Percentiles rank a stretch among this genome's conserved stretches.
These are phyloP conservation scores for Suillus luteus DNA, from an alignment of 768 basidiomycete genomes.

Conservation along the genomic window DNA sequence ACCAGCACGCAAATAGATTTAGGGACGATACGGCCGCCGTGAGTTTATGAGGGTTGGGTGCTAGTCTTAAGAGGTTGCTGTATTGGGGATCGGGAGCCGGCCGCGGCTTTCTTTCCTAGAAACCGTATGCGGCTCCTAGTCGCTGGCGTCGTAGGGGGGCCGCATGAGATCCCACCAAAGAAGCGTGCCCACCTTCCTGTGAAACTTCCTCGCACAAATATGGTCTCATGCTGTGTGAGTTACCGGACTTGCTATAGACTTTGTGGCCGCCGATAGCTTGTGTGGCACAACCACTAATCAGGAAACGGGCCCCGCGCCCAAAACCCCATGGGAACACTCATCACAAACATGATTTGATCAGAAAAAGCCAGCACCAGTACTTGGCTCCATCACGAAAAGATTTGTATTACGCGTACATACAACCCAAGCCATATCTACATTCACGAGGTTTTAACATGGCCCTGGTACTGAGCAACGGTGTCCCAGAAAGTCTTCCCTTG, in stretches of 20 bases:
- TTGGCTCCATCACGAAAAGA: too few species aligned
- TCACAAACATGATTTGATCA: too few species aligned
- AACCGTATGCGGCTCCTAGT: too few species aligned
- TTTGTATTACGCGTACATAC: constrained; percentile 7
- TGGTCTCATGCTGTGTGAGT: background rate
- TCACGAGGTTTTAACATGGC: constrained; percentile 18
- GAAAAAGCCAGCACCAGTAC: too few species aligned
- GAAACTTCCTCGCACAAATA: background rate
- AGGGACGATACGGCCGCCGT: too few species aligned
- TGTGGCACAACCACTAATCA: background rate
- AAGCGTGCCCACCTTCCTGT: background rate
- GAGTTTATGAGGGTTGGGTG: too few species aligned
- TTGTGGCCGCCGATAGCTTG: constrained; percentile 5
- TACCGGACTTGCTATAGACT: background rate
- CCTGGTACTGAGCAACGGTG: constrained; percentile 40
- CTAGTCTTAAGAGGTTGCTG: background rate
- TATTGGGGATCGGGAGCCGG: background rate
- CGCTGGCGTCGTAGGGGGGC: background rate
- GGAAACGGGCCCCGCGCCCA: background rate
- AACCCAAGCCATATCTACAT: background rate
- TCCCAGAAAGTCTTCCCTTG: constrained; percentile 63
- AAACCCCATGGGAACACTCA: constrained; percentile 9
- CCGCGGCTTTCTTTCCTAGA: background rate
- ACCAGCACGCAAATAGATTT: constrained; percentile 5
- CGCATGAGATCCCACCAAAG: background rate